A percentile compares a stretch with the other conserved stretches of the same genome.
Evolutionary conservation across 306 rosid genomes (phyloP).

Genomic region (Castanospermum australe): DNA sequence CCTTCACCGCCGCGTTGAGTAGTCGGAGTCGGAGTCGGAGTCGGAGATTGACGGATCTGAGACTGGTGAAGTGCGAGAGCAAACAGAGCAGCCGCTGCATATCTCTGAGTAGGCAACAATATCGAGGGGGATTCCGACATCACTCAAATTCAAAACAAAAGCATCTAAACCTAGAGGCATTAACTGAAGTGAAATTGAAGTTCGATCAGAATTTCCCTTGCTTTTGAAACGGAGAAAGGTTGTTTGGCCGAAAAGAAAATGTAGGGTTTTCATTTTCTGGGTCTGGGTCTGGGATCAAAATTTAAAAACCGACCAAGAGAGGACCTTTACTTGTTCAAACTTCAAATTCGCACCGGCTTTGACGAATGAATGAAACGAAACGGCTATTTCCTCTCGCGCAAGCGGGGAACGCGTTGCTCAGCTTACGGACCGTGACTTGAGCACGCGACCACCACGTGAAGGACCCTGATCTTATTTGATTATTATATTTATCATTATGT

Average conservation of each 20-base stretch:
- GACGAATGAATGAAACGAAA: constrained; percentile 18
- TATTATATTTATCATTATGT: too few species aligned
- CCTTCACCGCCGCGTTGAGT: neutral
- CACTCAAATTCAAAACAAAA: neutral
- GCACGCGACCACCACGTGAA: constrained; percentile 11
- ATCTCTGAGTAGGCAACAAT: constrained; percentile 39
- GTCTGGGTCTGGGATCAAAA: neutral
- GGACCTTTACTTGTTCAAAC: constrained; percentile 28
- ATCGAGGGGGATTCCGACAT: constrained; percentile 47
- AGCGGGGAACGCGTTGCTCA: constrained; percentile 34
- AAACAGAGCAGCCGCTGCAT: constrained; percentile 54
- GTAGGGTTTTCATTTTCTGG: neutral
- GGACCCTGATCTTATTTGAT: neutral
- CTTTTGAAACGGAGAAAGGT: neutral
- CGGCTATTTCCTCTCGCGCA: constrained; percentile 24
- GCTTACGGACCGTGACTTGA: neutral
- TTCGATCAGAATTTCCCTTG: neutral
- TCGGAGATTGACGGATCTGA: constrained; percentile 41
- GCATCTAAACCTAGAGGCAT: neutral
- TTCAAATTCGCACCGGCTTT: constrained; percentile 24
- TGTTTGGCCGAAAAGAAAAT: neutral
- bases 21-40: constrained; percentile 7
- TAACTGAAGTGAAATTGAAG: neutral
- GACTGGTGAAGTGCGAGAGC: constrained; percentile 55
- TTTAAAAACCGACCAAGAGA: neutral